Evolutionary conservation across 345 rosid species (phyloP).

Genomic region (Syzygium jambos): DNA sequence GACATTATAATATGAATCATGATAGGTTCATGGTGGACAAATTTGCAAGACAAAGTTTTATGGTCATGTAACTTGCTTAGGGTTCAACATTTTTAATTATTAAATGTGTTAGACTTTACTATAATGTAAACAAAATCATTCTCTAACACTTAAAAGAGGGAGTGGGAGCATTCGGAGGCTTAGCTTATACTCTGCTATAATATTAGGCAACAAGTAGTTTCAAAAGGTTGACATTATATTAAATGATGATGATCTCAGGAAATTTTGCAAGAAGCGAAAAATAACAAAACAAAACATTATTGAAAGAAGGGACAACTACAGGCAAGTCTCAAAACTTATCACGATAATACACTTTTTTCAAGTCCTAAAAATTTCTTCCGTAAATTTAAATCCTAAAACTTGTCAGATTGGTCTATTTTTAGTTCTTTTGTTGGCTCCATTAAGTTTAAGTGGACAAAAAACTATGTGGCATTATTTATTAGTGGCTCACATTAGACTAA

Average conservation of each 20-base stretch:
- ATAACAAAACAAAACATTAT: conserved; percentile 8
- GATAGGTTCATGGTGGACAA: neutral
- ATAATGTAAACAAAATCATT: neutral
- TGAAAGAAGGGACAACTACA: neutral
- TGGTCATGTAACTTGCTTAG: neutral
- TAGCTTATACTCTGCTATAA: neutral
- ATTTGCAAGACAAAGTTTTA: neutral
- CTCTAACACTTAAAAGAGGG: neutral
- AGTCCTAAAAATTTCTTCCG: neutral
- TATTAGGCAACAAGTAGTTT: neutral
- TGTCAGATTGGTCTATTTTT: neutral
- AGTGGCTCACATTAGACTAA: neutral
- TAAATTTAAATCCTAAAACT: neutral
- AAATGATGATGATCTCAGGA: neutral
- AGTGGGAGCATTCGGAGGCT: neutral
- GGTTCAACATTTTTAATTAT: neutral
- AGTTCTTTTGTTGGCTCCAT: neutral
- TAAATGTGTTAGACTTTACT: too few relatives aligned
- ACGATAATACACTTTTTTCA: neutral
- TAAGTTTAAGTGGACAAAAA: neutral
- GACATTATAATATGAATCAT: neutral
- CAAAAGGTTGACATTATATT: neutral
- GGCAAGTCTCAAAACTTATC: neutral
- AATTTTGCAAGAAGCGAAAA: neutral
- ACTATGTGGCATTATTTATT: neutral